Base-by-base conservation (phyloP, 176 grass and related monocot genomes). In the Paspalum notatum region DNA sequence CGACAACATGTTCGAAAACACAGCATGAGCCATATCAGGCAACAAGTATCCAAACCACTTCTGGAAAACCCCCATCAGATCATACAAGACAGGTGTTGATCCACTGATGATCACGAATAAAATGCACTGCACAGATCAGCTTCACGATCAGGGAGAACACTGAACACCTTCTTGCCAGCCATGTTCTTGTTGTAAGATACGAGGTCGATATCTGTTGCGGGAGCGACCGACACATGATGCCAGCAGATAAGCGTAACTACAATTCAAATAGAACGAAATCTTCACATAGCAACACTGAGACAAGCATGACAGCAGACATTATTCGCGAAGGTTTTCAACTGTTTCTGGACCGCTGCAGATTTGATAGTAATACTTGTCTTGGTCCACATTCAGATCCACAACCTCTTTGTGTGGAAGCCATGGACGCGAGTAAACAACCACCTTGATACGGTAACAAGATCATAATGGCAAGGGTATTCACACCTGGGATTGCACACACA, bases 381-480 rank as follows among this genome's bases (percentile, higher is more conserved):
- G 77, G 64, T 43, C 48, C 58, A 27, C 66, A 66, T 52, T 65
- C 17, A 27, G 65, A 66, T 72, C 45, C 42, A 38, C 65, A 11
- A 43, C 54, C 16, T 26, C 77, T 71, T 52, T 46, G 59, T 58
- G 72, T 72, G 49, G 59, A 86, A 60, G 14, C 73, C 49, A 59
- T 57, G 84, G 69, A 47, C 32, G 32, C 3, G 32, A 3, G 32
- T 32, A 32, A 32, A 32, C 47, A 25, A 81, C 78, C 72, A 38
- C 72, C 38, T 66, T 42, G 65, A 73, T 78, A 82, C 65, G 66
- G 76, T 66, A 67, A 66, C 72, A 78, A 85, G 78, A 82, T 78
- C 57, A 5, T 49, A 82, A 61, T 10, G 0, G 21, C 5, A 37
- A 21, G 12, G 52, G 57, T 27, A 62, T 78, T 86, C 83, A 90